These are phyloP conservation scores for Penicillium sp. DNA, from an alignment of 2,329 filamentous ascomycete genomes.

Conservation along the genomic window DNA sequence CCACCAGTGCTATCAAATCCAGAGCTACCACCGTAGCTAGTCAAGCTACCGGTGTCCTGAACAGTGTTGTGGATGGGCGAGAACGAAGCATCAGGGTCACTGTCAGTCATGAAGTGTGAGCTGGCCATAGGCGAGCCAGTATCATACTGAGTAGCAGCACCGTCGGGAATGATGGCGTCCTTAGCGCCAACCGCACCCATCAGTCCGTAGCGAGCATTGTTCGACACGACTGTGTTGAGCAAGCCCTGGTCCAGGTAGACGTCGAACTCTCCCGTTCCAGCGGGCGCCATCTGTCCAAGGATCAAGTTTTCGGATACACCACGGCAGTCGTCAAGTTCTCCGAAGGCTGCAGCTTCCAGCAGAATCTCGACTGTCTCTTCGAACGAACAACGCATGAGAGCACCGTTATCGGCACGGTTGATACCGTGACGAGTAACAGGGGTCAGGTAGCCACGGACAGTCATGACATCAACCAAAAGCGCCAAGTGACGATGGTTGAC, in stretches of 20 bases:
- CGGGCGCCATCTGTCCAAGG: conserved; percentile 93
- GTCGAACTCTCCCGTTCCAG: conserved; percentile 96
- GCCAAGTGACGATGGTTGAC: conserved; percentile 98
- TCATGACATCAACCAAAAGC: conserved; percentile 96
- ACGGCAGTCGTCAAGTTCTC: conserved; percentile 95
- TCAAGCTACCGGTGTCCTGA: conserved; percentile 59
- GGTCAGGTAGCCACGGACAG: conserved; percentile 87
- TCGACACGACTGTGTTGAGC: conserved; percentile 91
- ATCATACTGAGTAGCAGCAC: conserved; percentile 93
- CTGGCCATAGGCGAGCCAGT: conserved; percentile 65
- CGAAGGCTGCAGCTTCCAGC: conserved; percentile 89
- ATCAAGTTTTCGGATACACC: conserved; percentile 99
- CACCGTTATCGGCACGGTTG: conserved; percentile 96
- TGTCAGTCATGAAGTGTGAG: conserved; percentile 62
- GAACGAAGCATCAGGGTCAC: conserved; percentile 62
- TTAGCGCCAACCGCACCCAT: conserved; percentile 79
- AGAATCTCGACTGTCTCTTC: conserved; percentile 99
- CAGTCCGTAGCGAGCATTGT: conserved; percentile 82
- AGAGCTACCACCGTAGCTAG: conserved; percentile 64
- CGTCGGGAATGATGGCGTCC: conserved; percentile 70
- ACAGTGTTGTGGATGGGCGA: conserved; percentile 76
- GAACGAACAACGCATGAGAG: conserved; percentile 98
- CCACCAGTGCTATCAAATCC: conserved; percentile 58
- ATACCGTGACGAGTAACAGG: conserved; percentile 98
- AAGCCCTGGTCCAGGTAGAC: conserved; percentile 91